Evolutionary conservation across 805 yeast species (phyloP), one percentile per base, ranked within the genome.

Genomic region (Yamadazyma kitorensis): DNA sequence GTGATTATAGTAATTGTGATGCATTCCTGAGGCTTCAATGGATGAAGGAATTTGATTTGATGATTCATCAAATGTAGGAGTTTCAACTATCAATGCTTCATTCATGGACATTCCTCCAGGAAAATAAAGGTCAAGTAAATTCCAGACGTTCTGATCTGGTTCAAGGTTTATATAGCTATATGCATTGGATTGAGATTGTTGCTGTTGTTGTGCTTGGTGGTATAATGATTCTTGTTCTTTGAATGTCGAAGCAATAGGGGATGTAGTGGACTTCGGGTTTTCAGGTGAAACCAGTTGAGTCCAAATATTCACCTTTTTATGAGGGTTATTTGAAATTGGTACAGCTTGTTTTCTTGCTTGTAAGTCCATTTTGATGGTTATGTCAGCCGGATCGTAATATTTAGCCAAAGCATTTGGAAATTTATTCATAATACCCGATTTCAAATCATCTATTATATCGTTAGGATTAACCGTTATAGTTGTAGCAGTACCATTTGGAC

Each of bases 361-460:
- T 8, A 39, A 25, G 29, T 51, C 61, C 47, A 61, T 45, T 24
- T 49, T 73, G 40, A 78, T 53, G 12, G 65, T 36, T 43, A 82
- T 38, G 52, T 85, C 86, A 8, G 95, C 78, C 6, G 94, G 80
- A 61, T 87, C 87, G 50, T 70, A 73, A 29, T 64, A 53, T 40
- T 74, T 54, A 3, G 79, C 84, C 36, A 82, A 51, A 2, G 86
- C 72, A 39, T 82, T 78, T 35, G 94, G 84, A 54, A 74, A 83
- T 47, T 81, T 84, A 28, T 61, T 61, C 23, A 80, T 57, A 1
- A 89, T 70, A 39, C 77, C 70, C 8, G 70, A 61, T 50, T 89
- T 89, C 47, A 89, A 64, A 56, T 91, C 96, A 55, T 89, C 98
- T 4, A 89, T 72, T 1, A 88, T 70, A 51, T 85, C 91, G 14